Percentiles rank a stretch among this genome's conserved stretches.
phyloP scores from a whole-genome alignment of 2,329 filamentous ascomycete species.

The Botryotinia globosa region DNA sequence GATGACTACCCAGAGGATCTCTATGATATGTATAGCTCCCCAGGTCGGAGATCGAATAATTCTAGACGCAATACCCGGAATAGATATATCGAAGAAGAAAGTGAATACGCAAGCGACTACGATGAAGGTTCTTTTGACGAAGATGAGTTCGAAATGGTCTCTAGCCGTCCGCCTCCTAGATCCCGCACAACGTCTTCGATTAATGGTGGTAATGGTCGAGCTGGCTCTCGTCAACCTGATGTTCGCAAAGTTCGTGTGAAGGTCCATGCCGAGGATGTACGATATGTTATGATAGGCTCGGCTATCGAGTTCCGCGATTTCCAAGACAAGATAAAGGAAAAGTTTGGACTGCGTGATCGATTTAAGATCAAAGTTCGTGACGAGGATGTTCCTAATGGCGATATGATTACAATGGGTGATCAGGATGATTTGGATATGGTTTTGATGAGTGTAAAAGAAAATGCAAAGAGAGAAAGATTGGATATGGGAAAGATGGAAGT shows the following conservation, averaged over 20 bases:
- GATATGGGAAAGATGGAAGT: constrained; percentile 97
- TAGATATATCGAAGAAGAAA: constrained; percentile 76
- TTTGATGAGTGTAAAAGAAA: constrained; percentile 64
- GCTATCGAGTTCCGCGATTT: constrained; percentile 75
- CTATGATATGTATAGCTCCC: constrained; percentile 62
- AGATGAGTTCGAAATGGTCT: constrained; percentile 77
- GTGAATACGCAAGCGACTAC: constrained; percentile 70
- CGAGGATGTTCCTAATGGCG: constrained; percentile 71
- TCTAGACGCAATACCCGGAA: constrained; percentile 44
- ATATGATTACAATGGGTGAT: constrained; percentile 97
- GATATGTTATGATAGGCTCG: constrained; percentile 83
- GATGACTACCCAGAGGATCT: constrained; percentile 59
- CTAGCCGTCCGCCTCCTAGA: constrained; percentile 44
- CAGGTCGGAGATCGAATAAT: constrained; percentile 41
- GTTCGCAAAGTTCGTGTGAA: constrained; percentile 84
- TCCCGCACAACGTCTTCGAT: constrained; percentile 41
- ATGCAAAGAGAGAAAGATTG: constrained; percentile 67
- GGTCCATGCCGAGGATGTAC: constrained; percentile 84
- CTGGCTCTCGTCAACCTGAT: constrained; percentile 60
- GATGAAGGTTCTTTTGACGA: constrained; percentile 70
- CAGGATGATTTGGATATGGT: constrained; percentile 94
- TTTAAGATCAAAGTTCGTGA: constrained; percentile 90
- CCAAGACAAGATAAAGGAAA: constrained; percentile 75
- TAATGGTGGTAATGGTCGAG: constrained; percentile 41
- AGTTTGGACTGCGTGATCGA: constrained; percentile 72